A percentile compares a stretch with the other conserved stretches of the same genome.
Evolutionary conservation across 495 filamentous ascomycete genomes (phyloP).

Genomic region (Friedmanniomyces endolithicus): DNA sequence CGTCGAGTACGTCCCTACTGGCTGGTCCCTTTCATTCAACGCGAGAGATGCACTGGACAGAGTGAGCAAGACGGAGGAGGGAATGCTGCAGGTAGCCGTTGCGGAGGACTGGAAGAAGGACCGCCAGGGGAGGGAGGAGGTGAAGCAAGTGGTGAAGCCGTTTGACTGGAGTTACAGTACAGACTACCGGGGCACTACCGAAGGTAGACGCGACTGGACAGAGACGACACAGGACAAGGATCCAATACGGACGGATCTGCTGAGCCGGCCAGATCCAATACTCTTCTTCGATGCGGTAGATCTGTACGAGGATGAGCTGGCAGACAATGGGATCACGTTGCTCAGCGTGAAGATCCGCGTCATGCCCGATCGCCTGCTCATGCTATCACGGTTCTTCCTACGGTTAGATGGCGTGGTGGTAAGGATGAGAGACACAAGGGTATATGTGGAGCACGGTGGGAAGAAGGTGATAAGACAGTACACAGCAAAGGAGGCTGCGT

Average conservation of each 20-base stretch:
- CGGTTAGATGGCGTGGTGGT: slow-evolving; percentile 79
- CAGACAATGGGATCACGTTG: slow-evolving; percentile 89
- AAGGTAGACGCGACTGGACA: slow-evolving; percentile 3
- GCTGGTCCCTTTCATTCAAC: slow-evolving; percentile 69
- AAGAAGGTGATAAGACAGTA: slow-evolving; percentile 81
- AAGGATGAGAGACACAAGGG: slow-evolving; percentile 73
- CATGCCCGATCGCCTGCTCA: slow-evolving; percentile 73
- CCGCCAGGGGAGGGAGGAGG: slow-evolving; percentile 69
- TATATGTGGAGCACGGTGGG: slow-evolving; percentile 82
- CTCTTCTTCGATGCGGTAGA: slow-evolving; percentile 89
- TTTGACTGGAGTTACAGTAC: slow-evolving; percentile 98
- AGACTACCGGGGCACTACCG: slow-evolving; percentile 59
- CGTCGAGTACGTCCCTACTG: slow-evolving; percentile 53
- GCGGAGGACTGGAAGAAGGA: slow-evolving; percentile 79
- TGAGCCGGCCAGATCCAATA: slow-evolving; percentile 81
- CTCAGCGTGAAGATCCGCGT: slow-evolving; percentile 80
- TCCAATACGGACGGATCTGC: slow-evolving; percentile 65
- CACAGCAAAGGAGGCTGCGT: slow-evolving; percentile 64
- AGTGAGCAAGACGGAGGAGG: slow-evolving; percentile 83
- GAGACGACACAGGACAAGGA: not conserved
- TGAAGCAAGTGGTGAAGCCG: slow-evolving; percentile 84
- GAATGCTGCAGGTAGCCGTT: slow-evolving; percentile 87
- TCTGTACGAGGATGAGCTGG: slow-evolving; percentile 92
- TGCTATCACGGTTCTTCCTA: slow-evolving; percentile 85
- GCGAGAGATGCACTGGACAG: slow-evolving; percentile 74